Conservation (phyloP, 140 eudicot genomes). For the Flaveria floridana region DNA sequence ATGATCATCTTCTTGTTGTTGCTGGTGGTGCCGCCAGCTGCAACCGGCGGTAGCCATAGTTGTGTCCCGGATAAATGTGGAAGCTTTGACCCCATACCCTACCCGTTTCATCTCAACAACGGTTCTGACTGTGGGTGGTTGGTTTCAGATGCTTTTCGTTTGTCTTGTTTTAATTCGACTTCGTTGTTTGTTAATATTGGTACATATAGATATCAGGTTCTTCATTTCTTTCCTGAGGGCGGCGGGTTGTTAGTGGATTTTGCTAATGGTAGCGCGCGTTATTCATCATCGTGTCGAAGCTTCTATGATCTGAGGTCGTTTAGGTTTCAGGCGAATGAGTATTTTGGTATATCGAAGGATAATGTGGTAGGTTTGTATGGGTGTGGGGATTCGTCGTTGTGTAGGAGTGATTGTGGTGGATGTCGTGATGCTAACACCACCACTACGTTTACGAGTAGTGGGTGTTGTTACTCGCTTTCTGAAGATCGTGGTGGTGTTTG, state of each 20-base stretch:
- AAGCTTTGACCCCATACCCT: conserved; percentile 47
- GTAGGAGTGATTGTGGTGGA: conserved; percentile 50
- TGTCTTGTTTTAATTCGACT: conserved; percentile 59
- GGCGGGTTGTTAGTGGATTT: conserved; percentile 72
- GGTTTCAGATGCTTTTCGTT: conserved; percentile 48
- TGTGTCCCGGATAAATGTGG: conserved; percentile 50
- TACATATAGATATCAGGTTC: conserved; percentile 47
- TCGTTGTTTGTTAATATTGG: conserved; percentile 57
- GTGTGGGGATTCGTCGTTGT: conserved; percentile 80
- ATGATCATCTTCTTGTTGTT: conserved; percentile 16
- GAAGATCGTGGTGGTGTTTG: conserved; percentile 58
- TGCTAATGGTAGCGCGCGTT: conserved; percentile 41
- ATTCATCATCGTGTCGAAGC: conserved; percentile 41
- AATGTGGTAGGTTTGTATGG: conserved; percentile 75
- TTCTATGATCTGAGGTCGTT: conserved; percentile 64
- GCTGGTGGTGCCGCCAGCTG: conserved; percentile 19
- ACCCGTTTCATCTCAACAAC: conserved; percentile 54
- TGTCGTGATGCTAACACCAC: conserved; percentile 30
- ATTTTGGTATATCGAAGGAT: conserved; percentile 71
- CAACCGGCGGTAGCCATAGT: background rate
- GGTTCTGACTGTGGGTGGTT: conserved; percentile 31
- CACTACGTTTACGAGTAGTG: conserved; percentile 31
- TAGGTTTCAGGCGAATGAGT: conserved; percentile 51
- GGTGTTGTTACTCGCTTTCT: conserved; percentile 70
- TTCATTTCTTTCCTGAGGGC: conserved; percentile 66